These are phyloP conservation scores for Hamiltosporidium tvaerminnensis DNA, from an alignment of 371 early-diverging fungal genomes.

Conservation along the genomic window DNA sequence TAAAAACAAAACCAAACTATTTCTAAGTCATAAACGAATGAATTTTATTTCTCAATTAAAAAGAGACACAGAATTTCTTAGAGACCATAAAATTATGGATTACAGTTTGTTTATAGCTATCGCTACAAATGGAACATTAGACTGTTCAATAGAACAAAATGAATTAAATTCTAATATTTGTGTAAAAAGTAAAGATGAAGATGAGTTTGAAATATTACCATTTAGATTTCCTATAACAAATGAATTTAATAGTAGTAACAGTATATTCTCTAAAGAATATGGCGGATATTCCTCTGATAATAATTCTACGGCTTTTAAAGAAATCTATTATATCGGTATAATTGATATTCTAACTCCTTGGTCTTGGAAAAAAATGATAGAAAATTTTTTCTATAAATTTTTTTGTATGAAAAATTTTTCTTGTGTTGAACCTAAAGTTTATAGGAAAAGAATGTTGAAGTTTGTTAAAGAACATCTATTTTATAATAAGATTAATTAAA, in stretches of 20 bases:
- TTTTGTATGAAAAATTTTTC: conserved; percentile 25
- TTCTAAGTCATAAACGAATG: not conserved
- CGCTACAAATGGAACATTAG: conserved; percentile 2
- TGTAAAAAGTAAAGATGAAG: not conserved
- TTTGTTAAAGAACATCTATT: no score
- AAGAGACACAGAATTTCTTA: conserved; percentile 31
- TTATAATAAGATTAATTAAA: no score
- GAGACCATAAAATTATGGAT: conserved; percentile 32
- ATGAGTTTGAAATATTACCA: not conserved
- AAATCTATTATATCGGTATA: conserved; percentile 30
- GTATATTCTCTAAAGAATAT: not conserved
- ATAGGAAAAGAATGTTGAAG: conserved; percentile 12
- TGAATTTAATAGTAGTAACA: not conserved
- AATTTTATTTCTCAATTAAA: conserved; percentile 13
- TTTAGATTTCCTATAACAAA: not conserved
- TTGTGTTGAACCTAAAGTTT: conserved; percentile 24
- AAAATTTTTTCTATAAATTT: conserved; percentile 18
- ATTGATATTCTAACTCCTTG: conserved; percentile 39
- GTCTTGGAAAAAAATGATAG: conserved; percentile 18
- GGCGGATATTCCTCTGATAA: not conserved
- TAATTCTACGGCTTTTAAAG: not conserved
- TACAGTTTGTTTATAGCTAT: conserved; percentile 14
- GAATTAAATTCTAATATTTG: not conserved
- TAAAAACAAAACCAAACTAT: conserved; percentile 7
- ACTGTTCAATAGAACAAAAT: not conserved